phyloP scores from a whole-genome alignment of 345 rosid species.

The Eucalyptus polyanthemos region DNA sequence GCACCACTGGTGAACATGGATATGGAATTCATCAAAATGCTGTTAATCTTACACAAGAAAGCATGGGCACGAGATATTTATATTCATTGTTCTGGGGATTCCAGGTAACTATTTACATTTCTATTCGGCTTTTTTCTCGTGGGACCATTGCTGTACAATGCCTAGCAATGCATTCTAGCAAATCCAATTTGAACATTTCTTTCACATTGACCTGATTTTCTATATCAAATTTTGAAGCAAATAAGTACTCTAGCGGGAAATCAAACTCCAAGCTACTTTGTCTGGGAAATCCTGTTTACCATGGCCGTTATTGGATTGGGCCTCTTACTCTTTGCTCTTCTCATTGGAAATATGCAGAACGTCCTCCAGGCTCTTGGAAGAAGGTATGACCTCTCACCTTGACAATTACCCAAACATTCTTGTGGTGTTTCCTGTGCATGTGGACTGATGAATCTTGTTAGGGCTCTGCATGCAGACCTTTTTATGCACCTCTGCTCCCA shows the following conservation, averaged over 20 bases:
- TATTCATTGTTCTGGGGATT: slow-evolving; percentile 92
- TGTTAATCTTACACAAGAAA: slow-evolving; percentile 40
- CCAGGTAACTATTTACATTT: slow-evolving; percentile 28
- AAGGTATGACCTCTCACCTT: no score
- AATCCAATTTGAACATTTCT: no score
- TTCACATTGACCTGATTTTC: accelerated
- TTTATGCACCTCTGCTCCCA: not conserved
- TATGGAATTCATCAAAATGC: slow-evolving; percentile 49
- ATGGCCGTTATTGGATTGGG: no score
- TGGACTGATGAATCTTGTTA: not conserved
- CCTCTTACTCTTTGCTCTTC: no score
- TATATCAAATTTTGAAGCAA: no score
- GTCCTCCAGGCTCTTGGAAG: no score
- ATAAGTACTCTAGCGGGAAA: no score
- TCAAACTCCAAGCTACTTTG: no score
- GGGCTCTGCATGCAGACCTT: not conserved
- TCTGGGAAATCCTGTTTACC: accelerated
- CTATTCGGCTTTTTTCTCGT: not conserved
- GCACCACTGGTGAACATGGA: not conserved
- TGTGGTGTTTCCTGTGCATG: no score
- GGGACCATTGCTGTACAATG: not conserved
- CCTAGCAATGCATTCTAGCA: no score
- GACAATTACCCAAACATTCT: no score
- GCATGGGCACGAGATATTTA: slow-evolving; percentile 38
- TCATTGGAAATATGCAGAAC: no score